A percentile compares a stretch with the other conserved stretches of the same genome.
phyloP scores from a whole-genome alignment of 2,329 filamentous ascomycete genomes.

The Penicillium brevicompactum region DNA sequence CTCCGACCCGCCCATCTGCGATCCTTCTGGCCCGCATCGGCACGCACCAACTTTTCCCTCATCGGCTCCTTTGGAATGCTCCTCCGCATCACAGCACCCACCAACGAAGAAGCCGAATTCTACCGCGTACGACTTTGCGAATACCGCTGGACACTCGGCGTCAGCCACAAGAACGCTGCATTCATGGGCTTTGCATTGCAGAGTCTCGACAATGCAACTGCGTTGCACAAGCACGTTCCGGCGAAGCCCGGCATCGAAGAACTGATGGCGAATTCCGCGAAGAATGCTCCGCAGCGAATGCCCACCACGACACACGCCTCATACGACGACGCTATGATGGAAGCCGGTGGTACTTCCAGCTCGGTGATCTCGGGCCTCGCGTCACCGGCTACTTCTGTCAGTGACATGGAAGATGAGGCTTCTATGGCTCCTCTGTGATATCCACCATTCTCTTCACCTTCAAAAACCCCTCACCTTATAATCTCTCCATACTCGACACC shows the following conservation, averaged over 20 bases:
- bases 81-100: slow-evolving; percentile 85
- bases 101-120: slow-evolving; percentile 87
- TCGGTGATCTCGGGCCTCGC: slow-evolving; percentile 42
- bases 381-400: slow-evolving; percentile 40
- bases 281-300: slow-evolving; percentile 24
- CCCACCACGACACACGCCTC: slow-evolving; percentile 13
- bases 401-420: slow-evolving; percentile 32
- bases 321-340: slow-evolving; percentile 32
- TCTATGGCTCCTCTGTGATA: slow-evolving; percentile 17
- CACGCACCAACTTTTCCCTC: slow-evolving; percentile 76
- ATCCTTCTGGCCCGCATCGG: slow-evolving; percentile 73
- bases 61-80: slow-evolving; percentile 93
- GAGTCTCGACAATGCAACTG: slow-evolving; percentile 72
- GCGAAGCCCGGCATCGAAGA: slow-evolving; percentile 66
- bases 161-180: slow-evolving; percentile 72
- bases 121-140: slow-evolving; percentile 83
- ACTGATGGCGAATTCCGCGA: slow-evolving; percentile 37
- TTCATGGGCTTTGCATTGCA: slow-evolving; percentile 68
- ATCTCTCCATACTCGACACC: not conserved
- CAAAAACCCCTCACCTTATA: not conserved
- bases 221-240: slow-evolving; percentile 68
- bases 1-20: slow-evolving; percentile 81
- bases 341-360: slow-evolving; percentile 29
- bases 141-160: slow-evolving; percentile 90
- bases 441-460: not conserved